Base-by-base conservation (phyloP, 495 filamentous ascomycete species). In the Polyplosphaeria fusca region DNA sequence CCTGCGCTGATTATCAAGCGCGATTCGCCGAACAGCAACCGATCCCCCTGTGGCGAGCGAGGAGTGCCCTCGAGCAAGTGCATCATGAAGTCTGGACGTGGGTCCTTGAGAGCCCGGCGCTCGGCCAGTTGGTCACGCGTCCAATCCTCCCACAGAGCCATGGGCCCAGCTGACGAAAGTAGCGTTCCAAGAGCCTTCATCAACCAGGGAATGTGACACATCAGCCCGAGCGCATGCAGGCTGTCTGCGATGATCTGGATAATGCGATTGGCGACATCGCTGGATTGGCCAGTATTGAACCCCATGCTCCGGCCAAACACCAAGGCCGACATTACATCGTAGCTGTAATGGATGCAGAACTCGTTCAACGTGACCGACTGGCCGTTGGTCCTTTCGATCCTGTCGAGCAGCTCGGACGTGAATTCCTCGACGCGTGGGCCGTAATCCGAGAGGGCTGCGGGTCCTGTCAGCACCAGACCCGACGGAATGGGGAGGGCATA, bases 1-100 rank as follows among this genome's bases (percentile, higher is more conserved):
- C 69, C 69, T 5, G 69, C 69, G 13, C 68, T 50, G 48, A 70
- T 68, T 1, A 70, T 44, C 1, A 62, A 16, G 25, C 60, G 61
- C 23, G 60, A 52, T 45, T 70, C 69, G 45, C 42, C 64, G 38
- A 46, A 58, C 19, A 71, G 48, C 39, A 42, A 42, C 39, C 39
- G 30, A 35, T 42, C 32, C 19, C 24, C 42, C 9, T 25, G 25
- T 11, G 25, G 26, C 12, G 5, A 18, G 16, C 25, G 39, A 18
- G 40, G 41, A 4, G 52, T 46, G 28, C 14, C n/a, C 1, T 16
- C 1, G 25, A 46, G 19, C 0, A 47, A n/a, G n/a, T 46, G 46
- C n/a, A 18, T 18, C 12, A 35, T 12, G 3, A 45, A 5, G 16
- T 51, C 25, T 16, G 42, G 41, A 2, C 48, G 35, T 19, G 35